Evolutionary conservation across 768 basidiomycete genomes (phyloP).

Genomic region (Boletus tylopilopsis): DNA sequence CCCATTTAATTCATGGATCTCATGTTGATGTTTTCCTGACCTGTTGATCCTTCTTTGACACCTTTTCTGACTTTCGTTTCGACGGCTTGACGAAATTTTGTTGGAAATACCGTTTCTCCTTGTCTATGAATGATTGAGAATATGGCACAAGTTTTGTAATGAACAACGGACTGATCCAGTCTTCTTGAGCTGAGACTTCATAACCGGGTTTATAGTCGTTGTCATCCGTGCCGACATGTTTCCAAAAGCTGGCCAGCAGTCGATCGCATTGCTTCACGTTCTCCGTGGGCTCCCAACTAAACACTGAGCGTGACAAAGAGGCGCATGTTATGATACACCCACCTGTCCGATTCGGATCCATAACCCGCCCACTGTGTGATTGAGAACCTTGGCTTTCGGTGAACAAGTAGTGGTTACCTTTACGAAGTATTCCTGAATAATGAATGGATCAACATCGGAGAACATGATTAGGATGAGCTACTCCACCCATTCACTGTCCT

Average conservation of each 20-base stretch:
- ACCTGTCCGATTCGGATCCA: slow-evolving; percentile 55
- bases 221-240: slow-evolving; percentile 54
- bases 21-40: slow-evolving; percentile 2
- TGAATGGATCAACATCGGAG: neutral
- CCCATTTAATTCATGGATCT: neutral
- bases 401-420: slow-evolving; percentile 44
- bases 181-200: slow-evolving; percentile 36
- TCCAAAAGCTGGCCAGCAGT: slow-evolving; percentile 63
- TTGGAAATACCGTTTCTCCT: slow-evolving; percentile 38
- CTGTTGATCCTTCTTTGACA: slow-evolving; percentile 17
- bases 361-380: slow-evolving; percentile 64
- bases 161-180: slow-evolving; percentile 55
- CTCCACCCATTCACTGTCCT: slow-evolving; percentile 52
- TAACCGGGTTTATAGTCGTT: slow-evolving; percentile 50
- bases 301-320: neutral
- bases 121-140: slow-evolving; percentile 24
- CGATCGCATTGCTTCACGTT: slow-evolving; percentile 58
- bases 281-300: slow-evolving; percentile 66
- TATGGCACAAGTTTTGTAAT: neutral
- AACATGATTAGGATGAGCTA: neutral
- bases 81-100: slow-evolving; percentile 24
- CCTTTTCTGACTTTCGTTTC: slow-evolving; percentile 14
- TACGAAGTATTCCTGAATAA: slow-evolving; percentile 57
- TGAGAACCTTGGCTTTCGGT: neutral
- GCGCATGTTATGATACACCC: slow-evolving; percentile 6